Percentiles rank a stretch among this genome's conserved stretches.
phyloP scores from a whole-genome alignment of 2,329 filamentous ascomycete species.

The Fusarium newnesense region DNA sequence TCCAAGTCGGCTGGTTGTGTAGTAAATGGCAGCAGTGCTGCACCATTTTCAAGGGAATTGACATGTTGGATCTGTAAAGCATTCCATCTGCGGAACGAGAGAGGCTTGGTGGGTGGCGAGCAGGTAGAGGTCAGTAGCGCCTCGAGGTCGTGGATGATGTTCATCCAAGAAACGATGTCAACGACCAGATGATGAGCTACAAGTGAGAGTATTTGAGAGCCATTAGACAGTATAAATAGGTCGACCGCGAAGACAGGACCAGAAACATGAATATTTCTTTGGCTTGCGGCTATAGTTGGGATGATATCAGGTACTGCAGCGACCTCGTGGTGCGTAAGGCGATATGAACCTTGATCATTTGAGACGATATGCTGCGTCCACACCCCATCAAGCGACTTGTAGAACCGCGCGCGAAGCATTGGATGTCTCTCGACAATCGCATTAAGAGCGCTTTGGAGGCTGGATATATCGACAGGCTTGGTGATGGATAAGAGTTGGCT shows the following conservation, averaged over 20 bases:
- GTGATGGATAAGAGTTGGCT: conserved; percentile 53
- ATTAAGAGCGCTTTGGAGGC: conserved; percentile 37
- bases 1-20: conserved; percentile 10
- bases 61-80: conserved; percentile 49
- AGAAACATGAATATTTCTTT: not conserved
- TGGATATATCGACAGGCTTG: conserved; percentile 1
- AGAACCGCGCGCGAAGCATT: conserved; percentile 52
- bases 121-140: conserved; percentile 44
- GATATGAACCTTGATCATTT: conserved; percentile 30
- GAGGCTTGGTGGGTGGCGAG: conserved; percentile 18
- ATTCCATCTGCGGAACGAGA: conserved; percentile 54
- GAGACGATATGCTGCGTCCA: conserved; percentile 43
- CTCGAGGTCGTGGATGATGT: conserved; percentile 57
- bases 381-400: not conserved
- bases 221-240: not conserved
- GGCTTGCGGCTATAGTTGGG: not conserved
- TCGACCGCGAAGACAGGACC: conserved; percentile 17
- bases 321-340: conserved; percentile 25
- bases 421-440: conserved; percentile 46
- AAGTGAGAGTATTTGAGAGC: conserved; percentile 44
- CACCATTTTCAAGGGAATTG: not conserved
- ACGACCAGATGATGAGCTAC: conserved; percentile 53
- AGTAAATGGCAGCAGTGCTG: conserved; percentile 4
- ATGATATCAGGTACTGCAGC: conserved; percentile 17
- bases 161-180: conserved; percentile 59